These are phyloP conservation scores for Suhomyces bokatorum DNA, from an alignment of 1,139 yeast species.

Conservation along the genomic window DNA sequence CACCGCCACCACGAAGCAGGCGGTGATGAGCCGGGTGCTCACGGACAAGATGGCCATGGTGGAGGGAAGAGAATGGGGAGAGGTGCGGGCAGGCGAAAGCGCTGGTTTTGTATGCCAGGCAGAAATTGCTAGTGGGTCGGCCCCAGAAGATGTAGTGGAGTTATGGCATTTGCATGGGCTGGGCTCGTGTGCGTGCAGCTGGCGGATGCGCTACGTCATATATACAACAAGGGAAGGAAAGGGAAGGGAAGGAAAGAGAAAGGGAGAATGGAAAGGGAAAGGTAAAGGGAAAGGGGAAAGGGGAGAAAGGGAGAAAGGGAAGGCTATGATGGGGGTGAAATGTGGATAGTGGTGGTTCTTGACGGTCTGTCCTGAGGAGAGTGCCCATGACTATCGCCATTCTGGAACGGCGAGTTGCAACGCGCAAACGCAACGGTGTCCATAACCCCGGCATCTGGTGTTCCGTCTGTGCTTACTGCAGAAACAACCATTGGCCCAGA, in stretches of 20 bases:
- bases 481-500: neutral
- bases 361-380: too few relatives aligned
- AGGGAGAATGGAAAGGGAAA: too few relatives aligned
- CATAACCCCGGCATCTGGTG: neutral
- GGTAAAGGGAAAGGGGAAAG: neutral
- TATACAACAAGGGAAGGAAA: neutral
- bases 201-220: neutral
- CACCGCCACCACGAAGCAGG: conserved; percentile 23
- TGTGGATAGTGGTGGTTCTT: neutral
- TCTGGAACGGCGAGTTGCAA: neutral
- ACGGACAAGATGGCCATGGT: conserved; percentile 3
- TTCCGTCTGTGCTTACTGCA: neutral
- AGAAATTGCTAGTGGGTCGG: neutral
- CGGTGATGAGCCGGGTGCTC: conserved; percentile 14
- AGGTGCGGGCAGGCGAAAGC: neutral
- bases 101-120: too few relatives aligned
- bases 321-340: too few relatives aligned
- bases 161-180: neutral
- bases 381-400: too few relatives aligned
- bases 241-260: too few relatives aligned
- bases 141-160: neutral
- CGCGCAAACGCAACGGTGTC: neutral
- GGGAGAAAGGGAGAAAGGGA: neutral
- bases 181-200: neutral
- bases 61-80: neutral